phyloP scores from a whole-genome alignment of 305 asterid species.

The Nicotiana rustica region DNA sequence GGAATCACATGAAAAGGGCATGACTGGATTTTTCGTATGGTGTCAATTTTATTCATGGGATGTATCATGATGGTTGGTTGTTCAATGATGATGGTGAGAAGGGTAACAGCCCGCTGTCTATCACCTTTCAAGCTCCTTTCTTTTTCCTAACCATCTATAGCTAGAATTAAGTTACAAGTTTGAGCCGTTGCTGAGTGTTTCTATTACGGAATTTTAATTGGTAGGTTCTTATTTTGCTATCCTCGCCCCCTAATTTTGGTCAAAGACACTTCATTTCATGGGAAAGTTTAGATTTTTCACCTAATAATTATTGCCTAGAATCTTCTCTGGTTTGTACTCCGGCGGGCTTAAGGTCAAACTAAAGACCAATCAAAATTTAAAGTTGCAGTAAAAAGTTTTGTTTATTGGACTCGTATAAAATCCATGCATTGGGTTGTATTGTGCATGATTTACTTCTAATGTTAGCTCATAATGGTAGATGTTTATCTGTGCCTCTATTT shows the following conservation, averaged over 20 bases:
- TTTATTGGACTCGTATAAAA: background rate
- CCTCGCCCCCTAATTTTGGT: background rate
- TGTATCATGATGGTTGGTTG: background rate
- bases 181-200: background rate
- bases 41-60: background rate
- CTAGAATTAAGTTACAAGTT: background rate
- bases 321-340: conserved; percentile 2
- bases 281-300: background rate
- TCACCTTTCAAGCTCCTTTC: background rate
- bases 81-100: conserved; percentile 13
- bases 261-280: background rate
- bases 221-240: background rate
- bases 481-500: background rate
- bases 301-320: background rate
- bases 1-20: background rate
- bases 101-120: background rate
- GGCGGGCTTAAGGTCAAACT: background rate
- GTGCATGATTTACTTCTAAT: background rate
- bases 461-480: conserved; percentile 13
- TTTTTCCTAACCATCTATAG: background rate
- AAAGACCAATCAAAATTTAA: conserved; percentile 9
- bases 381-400: background rate
- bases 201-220: background rate
- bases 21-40: background rate
- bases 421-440: background rate